Percentiles rank a stretch among this genome's conserved stretches.
These are phyloP conservation scores for Mycena rebaudengoi DNA, from an alignment of 768 basidiomycete genomes.

Conservation along the genomic window DNA sequence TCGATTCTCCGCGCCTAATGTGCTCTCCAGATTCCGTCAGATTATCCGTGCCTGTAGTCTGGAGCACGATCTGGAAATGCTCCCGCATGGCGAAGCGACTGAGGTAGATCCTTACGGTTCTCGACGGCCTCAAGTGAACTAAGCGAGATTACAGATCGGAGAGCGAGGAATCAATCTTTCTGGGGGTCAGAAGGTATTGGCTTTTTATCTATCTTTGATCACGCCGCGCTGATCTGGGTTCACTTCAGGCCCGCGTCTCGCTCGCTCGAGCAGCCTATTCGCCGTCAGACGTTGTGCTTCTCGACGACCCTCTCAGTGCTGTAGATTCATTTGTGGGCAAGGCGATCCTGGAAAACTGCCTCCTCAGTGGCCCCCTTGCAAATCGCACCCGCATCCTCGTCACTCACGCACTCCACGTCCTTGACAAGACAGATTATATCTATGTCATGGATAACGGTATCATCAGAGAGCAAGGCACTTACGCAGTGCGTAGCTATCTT, in stretches of 20 bases:
- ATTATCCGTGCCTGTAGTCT: constrained; percentile 74
- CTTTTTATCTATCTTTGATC: background rate
- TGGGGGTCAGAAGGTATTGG: constrained; percentile 44
- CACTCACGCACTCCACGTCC: constrained; percentile 66
- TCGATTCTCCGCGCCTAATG: background rate
- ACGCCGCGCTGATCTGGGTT: constrained; percentile 16
- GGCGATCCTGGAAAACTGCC: constrained; percentile 67
- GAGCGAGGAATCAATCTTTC: constrained; percentile 81
- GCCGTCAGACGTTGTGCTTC: constrained; percentile 72
- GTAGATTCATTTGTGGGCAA: constrained; percentile 83
- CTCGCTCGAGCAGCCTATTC: constrained; percentile 84
- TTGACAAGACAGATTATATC: constrained; percentile 68
- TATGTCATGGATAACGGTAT: constrained; percentile 64
- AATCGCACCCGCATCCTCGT: constrained; percentile 68
- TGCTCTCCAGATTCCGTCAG: constrained; percentile 55
- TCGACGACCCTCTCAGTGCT: constrained; percentile 85
- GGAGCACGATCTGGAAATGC: constrained; percentile 72
- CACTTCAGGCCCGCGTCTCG: constrained; percentile 71
- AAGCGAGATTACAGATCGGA: constrained; percentile 52
- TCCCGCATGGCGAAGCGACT: constrained; percentile 74
- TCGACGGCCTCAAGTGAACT: background rate
- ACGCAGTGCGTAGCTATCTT: constrained; percentile 44
- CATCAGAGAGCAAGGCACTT: constrained; percentile 72
- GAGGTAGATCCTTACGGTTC: constrained; percentile 39
- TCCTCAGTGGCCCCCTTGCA: constrained; percentile 61